phyloP scores from a whole-genome alignment of 179 eudicot species.

The Silene coronaria region DNA sequence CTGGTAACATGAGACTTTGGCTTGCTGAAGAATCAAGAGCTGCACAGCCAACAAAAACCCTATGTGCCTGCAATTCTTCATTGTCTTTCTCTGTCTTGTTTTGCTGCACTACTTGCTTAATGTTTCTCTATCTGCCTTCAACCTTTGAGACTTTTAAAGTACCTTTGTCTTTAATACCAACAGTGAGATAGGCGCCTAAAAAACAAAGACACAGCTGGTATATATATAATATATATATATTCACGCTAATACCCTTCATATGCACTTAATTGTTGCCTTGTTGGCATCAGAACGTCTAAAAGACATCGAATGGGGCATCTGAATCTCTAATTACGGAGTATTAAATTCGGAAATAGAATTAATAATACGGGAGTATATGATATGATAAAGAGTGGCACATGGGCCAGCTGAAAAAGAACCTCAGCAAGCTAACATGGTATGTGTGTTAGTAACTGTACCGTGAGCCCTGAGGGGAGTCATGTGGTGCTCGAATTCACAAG shows the following conservation, averaged over 20 bases:
- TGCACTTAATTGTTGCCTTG: constrained; percentile 15
- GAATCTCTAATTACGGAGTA: too few species aligned
- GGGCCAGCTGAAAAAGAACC: constrained; percentile 24
- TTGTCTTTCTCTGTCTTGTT: constrained; percentile 20
- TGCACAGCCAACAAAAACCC: constrained; percentile 26
- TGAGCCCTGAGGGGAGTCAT: too few species aligned
- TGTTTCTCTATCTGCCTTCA: background rate
- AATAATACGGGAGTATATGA: too few species aligned
- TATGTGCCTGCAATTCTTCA: constrained; percentile 18
- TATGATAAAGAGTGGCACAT: constrained; percentile 31
- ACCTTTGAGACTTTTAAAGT: background rate
- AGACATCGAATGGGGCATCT: too few species aligned
- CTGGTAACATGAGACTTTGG: constrained; percentile 34
- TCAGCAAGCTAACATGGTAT: constrained; percentile 29
- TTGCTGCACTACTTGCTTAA: background rate
- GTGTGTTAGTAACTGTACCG: background rate
- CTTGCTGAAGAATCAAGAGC: constrained; percentile 42
- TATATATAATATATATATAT: too few species aligned
- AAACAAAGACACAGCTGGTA: constrained; percentile 12
- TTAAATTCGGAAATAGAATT: too few species aligned
- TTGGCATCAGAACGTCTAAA: background rate
- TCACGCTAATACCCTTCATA: too few species aligned
- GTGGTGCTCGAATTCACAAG: too few species aligned
- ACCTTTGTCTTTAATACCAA: constrained; percentile 8
- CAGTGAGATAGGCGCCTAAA: constrained; percentile 21